Evolutionary conservation across 2,329 filamentous ascomycete genomes (phyloP).

Genomic region (Chrysoporthe deuterocubensis): DNA sequence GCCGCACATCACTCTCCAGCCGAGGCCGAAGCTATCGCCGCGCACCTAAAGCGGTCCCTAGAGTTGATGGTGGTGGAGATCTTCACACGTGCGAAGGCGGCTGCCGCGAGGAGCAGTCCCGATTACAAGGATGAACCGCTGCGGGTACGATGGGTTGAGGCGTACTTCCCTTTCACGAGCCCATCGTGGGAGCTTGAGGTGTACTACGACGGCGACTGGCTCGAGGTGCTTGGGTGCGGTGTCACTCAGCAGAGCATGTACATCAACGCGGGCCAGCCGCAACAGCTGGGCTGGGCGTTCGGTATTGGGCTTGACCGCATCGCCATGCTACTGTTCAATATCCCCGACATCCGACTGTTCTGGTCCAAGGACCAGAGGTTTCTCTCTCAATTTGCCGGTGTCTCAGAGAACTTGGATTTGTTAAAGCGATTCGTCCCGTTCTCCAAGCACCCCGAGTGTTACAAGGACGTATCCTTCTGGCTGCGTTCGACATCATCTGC

Average conservation of each 20-base stretch:
- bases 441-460: slow-evolving; percentile 87
- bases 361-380: slow-evolving; percentile 90
- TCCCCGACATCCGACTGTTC: slow-evolving; percentile 95
- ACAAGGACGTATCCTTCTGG: slow-evolving; percentile 96
- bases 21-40: slow-evolving; percentile 81
- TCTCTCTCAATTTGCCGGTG: slow-evolving; percentile 77
- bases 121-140: slow-evolving; percentile 69
- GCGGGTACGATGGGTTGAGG: slow-evolving; percentile 90
- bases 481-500: slow-evolving; percentile 55
- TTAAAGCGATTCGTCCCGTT: slow-evolving; percentile 78
- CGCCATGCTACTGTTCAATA: slow-evolving; percentile 95
- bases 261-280: slow-evolving; percentile 73
- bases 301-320: slow-evolving; percentile 92
- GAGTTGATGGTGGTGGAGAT: slow-evolving; percentile 90
- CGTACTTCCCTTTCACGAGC: slow-evolving; percentile 96
- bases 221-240: slow-evolving; percentile 93
- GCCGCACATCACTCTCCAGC: slow-evolving; percentile 68
- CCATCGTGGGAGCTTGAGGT: slow-evolving; percentile 97
- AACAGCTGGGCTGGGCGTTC: slow-evolving; percentile 90
- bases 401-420: slow-evolving; percentile 53
- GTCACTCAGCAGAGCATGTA: slow-evolving; percentile 84
- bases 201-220: slow-evolving; percentile 92
- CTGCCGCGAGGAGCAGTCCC: slow-evolving; percentile 58
- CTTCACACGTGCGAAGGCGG: slow-evolving; percentile 76
- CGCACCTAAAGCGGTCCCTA: slow-evolving; percentile 85